These are phyloP conservation scores for Pythium brachiatum DNA, from an alignment of 352 stramenopile species.

Conservation along the genomic window DNA sequence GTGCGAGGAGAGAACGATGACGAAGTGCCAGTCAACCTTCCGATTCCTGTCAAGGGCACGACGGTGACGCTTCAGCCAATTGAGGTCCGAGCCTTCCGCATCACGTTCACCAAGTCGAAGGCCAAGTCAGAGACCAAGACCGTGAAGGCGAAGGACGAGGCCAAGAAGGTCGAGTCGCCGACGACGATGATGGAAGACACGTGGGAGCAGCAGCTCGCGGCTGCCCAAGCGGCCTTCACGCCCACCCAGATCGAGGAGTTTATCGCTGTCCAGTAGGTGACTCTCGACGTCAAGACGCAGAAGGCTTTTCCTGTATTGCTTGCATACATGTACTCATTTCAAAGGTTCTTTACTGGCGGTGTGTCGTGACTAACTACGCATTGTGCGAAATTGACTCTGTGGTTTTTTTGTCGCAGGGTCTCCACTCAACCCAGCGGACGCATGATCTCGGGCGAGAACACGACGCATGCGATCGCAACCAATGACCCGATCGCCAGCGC, in stretches of 20 bases:
- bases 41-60: conserved; percentile 49
- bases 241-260: conserved; percentile 19
- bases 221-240: neutral
- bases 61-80: conserved; percentile 84
- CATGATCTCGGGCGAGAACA: conserved; percentile 5
- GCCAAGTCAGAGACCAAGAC: neutral
- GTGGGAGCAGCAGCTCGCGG: conserved; percentile 16
- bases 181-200: conserved; percentile 20
- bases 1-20: conserved; percentile 29
- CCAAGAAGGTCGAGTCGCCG: neutral
- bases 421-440: conserved; percentile 4
- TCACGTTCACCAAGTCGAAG: conserved; percentile 47
- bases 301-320: neutral
- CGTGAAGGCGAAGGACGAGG: neutral
- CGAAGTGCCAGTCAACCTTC: conserved; percentile 17
- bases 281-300: neutral
- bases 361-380: neutral
- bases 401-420: neutral
- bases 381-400: neutral
- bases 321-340: conserved; percentile 7
- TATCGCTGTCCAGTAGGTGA: conserved; percentile 22
- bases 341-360: neutral
- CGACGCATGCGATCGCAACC: conserved; percentile 6
- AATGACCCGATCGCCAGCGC: conserved; percentile 17
- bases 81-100: conserved; percentile 92